Evolutionary conservation across 1,139 yeast species (phyloP), one percentile per base, ranked within the genome.

Genomic region (Candida sojae): DNA sequence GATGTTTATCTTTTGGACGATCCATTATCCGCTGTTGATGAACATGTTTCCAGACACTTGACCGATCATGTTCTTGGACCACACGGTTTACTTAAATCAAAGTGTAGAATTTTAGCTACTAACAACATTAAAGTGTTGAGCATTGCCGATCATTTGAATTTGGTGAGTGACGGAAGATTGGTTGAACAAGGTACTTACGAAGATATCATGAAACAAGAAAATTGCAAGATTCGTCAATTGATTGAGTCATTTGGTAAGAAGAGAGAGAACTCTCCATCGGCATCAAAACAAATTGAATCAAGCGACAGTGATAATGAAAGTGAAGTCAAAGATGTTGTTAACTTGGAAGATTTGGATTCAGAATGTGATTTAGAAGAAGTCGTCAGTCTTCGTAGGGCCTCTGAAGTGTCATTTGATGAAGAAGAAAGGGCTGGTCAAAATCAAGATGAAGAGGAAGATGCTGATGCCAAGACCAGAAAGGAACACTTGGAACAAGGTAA

Each of bases 401-500:
- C 88, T 53, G 77, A 79, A 42, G 88, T 86, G 9, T 76, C 89
- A 29, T 68, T 84, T 50, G 75, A 70, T 50, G 70, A 63, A 37
- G 53, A 50, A 41, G 76, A 70, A 39, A 62, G 60, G 38, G 68
- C 73, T 43, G 60, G 69, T 42, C 58, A 66, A 41, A 72, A 67
- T 29, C 70, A 66, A 41, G 66, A 60, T 36, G 79, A 71, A 44
- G 82, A 77, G 43, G 77, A 76, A 42, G 78, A 71, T 17, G 78
- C 70, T 30, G 77, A 81, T 39, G 51, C 73, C 1, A 65, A 65
- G 49, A 70, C 68, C 32, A 73, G 84, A 57, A 75, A 76, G 56
- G 99, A 95, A 68, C 92, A 84, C 56, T 80, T 87, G 53, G 96
- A 93, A 69, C 95, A 90, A 66, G 99, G 99, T 53, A 84, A 90